Conservation (phyloP, 2,329 filamentous ascomycete genomes). For the Ramularia endophylla region DNA sequence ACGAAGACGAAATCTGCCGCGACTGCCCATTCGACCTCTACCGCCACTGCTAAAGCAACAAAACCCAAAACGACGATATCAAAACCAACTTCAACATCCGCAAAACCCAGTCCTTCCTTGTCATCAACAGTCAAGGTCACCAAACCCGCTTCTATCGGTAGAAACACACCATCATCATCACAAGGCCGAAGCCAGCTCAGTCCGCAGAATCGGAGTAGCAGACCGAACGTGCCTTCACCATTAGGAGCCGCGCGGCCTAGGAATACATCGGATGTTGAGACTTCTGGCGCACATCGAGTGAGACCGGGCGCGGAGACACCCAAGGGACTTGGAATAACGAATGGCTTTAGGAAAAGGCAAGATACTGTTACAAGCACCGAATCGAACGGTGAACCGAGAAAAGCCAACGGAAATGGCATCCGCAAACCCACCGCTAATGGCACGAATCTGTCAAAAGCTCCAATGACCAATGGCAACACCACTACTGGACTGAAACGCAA, state of each 20-base stretch:
- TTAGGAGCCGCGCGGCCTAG: conserved; percentile 56
- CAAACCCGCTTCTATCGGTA: conserved; percentile 18
- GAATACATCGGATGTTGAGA: conserved; percentile 51
- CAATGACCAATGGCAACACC: conserved; percentile 9
- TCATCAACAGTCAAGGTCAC: conserved; percentile 13
- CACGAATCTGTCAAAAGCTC: conserved; percentile 17
- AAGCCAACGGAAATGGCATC: conserved; percentile 1
- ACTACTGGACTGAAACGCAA: conserved; percentile 40
- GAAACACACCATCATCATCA: conserved; percentile 23
- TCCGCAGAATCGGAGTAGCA: conserved; percentile 40
- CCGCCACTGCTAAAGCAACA: conserved; percentile 21
- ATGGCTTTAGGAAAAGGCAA: conserved; percentile 24
- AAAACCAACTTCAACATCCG: conserved; percentile 7
- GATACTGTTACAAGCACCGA: conserved; percentile 27
- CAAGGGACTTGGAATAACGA: conserved; percentile 38
- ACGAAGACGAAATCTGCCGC: conserved; percentile 1
- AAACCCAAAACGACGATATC: conserved; percentile 16
- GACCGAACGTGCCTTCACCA: conserved; percentile 57
- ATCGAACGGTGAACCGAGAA: conserved; percentile 18
- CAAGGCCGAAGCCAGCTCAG: conserved; percentile 33
- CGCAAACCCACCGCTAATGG: conserved; percentile 32
- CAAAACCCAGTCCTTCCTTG: conserved; percentile 6
- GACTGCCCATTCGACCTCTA: conserved; percentile 18
- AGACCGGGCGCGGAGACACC: conserved; percentile 35
- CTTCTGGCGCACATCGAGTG: conserved; percentile 21